Base-by-base conservation (phyloP, 208 protist genomes). In the Strigomonas galati region DNA sequence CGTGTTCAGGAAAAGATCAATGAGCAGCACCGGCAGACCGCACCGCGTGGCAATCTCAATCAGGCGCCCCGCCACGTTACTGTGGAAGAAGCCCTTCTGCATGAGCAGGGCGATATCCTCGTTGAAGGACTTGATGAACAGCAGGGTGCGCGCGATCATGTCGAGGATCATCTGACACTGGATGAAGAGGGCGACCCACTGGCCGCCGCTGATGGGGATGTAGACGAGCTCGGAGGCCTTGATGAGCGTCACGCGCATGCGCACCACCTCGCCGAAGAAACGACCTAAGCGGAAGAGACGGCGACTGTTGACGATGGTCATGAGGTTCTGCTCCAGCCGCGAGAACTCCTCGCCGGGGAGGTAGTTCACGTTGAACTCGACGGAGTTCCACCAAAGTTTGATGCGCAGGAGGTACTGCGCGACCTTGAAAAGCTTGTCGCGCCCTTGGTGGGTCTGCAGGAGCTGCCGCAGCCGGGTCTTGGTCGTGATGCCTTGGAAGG, bases 111-210 rank as follows among this genome's bases (percentile, higher is more conserved):
- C 88, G 14, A 93, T 65, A 67, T 96, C 91, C 63, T 96, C 91
- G 32, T 74, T 88, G n/a, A 94, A 84, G 0, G 84, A 93, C 62
- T 96, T 96, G 27, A 87, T 56, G 65, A 85, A 94, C 63, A 94
- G 73, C 23, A 96, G 77, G 5, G 71, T 66, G 26, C 91, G 73
- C 15, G 91, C 91, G 23, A 93, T 49, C 70, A 96, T 87, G 72
- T 96, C 91, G 37, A 87, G 72, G 21, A 94, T 76, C 91, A 96
- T 96, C 72, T 96, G 91, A n/a, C 75, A 87, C 65, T 96, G 91
- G 63, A 96, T 87, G 57, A 94, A 96, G 31, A 93, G 71, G 15
- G 87, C 81, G 43, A 94, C 74, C 85, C 80, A 94, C 65, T 87
- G 81, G 31, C 83, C 80, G 30, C 86, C 85, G 60, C 76, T 85